phyloP scores from a whole-genome alignment of 2,329 filamentous ascomycete species.

The Emergomyces pasteurianus region DNA sequence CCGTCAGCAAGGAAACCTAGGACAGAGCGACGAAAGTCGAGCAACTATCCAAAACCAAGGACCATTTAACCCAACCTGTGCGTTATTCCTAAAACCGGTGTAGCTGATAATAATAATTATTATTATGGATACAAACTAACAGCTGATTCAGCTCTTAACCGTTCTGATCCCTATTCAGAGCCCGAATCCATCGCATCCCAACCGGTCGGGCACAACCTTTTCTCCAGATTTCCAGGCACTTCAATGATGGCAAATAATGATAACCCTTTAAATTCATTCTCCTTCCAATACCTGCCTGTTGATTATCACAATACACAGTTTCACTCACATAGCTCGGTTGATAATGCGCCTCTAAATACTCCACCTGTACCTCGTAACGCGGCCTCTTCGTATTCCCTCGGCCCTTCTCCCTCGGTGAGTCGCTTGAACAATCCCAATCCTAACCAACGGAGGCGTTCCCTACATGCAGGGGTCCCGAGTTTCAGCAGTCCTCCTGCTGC shows the following conservation, averaged over 20 bases:
- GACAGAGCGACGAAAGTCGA: background rate
- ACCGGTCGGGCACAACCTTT: background rate
- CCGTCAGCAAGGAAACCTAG: background rate
- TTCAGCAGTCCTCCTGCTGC: background rate
- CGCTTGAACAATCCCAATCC: background rate
- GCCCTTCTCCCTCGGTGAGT: background rate
- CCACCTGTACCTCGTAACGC: background rate
- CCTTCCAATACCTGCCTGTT: background rate
- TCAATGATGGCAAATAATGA: background rate
- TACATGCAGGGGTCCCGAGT: background rate
- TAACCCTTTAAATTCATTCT: background rate
- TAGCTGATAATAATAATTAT: too few relatives aligned
- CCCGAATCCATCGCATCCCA: background rate
- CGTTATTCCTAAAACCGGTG: background rate
- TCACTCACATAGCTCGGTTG: background rate
- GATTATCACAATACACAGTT: background rate
- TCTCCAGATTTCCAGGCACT: background rate
- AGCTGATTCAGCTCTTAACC: background rate
- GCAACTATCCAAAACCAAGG: background rate
- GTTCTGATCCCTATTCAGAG: background rate
- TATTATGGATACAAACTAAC: background rate
- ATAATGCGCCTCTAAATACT: background rate
- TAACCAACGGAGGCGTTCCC: background rate
- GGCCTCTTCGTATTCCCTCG: background rate
- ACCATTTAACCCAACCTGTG: background rate